phyloP scores from a whole-genome alignment of 495 filamentous ascomycete genomes.

The Viridothelium virens region DNA sequence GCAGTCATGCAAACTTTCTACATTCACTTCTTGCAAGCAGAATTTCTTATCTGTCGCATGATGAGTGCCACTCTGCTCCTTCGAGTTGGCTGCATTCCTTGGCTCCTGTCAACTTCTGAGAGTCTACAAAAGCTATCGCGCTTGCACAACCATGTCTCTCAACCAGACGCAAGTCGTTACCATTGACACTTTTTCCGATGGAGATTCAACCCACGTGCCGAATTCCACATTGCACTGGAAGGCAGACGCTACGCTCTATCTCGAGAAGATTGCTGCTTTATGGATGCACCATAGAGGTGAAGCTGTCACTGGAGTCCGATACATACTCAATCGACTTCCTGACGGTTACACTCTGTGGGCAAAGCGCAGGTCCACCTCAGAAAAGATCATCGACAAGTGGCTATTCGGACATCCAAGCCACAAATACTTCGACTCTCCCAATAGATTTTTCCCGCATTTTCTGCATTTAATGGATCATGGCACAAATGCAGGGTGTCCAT shows the following conservation, averaged over 20 bases:
- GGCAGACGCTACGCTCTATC: slow-evolving; percentile 28
- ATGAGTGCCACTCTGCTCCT: too few relatives aligned
- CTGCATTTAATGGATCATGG: slow-evolving; percentile 46
- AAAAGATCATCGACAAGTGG: slow-evolving; percentile 42
- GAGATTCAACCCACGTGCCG: slow-evolving; percentile 32
- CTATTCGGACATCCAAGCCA: slow-evolving; percentile 51
- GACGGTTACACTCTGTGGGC: slow-evolving; percentile 48
- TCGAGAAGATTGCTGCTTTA: slow-evolving; percentile 28
- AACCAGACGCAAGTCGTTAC: slow-evolving; percentile 22
- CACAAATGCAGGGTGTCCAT: slow-evolving; percentile 35
- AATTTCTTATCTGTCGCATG: background rate
- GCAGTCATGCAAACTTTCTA: background rate
- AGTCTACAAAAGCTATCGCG: background rate
- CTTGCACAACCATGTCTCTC: slow-evolving; percentile 20
- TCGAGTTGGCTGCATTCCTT: background rate
- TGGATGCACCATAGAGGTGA: slow-evolving; percentile 26
- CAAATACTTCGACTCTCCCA: slow-evolving; percentile 44
- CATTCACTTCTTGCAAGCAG: background rate
- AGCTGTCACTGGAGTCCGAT: slow-evolving; percentile 30
- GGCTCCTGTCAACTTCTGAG: background rate
- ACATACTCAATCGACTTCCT: slow-evolving; percentile 48
- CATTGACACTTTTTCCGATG: slow-evolving; percentile 31
- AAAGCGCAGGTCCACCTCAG: slow-evolving; percentile 37
- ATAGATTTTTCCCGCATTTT: slow-evolving; percentile 53
- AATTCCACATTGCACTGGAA: slow-evolving; percentile 12